Base-by-base conservation (phyloP, 2,329 filamentous ascomycete genomes). In the Dryadomyces quercivorus region DNA sequence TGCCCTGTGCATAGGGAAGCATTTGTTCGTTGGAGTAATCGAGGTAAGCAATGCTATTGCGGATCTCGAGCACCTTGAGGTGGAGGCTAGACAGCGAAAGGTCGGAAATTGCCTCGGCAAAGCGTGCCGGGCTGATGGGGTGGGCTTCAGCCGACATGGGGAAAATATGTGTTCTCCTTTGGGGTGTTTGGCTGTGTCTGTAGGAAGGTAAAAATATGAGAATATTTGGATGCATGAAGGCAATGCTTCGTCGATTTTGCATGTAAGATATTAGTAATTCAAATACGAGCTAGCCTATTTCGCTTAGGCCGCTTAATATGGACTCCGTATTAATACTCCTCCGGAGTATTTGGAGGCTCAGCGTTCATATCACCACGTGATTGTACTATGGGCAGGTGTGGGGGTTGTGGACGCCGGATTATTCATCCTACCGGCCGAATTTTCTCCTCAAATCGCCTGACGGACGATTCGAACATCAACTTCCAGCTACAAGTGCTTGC, bases 11-110 rank as follows among this genome's bases (percentile, higher is more conserved):
- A 61, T 80, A 89, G 38, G 85, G 84, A 54, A 76, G 73, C 56
- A 90, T 81, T 66, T 90, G 81, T 59, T 78, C 76, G 70, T 90
- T 91, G 59, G 82, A 86, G 66, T 82, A 82, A 63, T 84, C 78
- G 26, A 91, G 81, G 67, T 91, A 85, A 22, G 78, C 75, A 64
- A 90, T 84, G 61, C 76, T 81, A 75, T 89, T 90, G 65, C 80
- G 81, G 58, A 91, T 75, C 67, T 91, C 87, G 64, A 85, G 78
- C 56, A 85, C 79, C 69, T 90, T 90, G 68, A 85, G 75, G 69
- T 86, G 82, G 7, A 91, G 81, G 55, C 77, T 77, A 58, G 78
- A 75, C 60, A 84, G 66, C 44, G 85, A 79, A 55, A 91, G 81
- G 57, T 83, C 78, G 60, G 76, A 72, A 60, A 91, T 75, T 22